Percentiles rank a stretch among this genome's conserved stretches.
Conservation (phyloP, 139 green algal species). For the Medakamo hakoo region DNA sequence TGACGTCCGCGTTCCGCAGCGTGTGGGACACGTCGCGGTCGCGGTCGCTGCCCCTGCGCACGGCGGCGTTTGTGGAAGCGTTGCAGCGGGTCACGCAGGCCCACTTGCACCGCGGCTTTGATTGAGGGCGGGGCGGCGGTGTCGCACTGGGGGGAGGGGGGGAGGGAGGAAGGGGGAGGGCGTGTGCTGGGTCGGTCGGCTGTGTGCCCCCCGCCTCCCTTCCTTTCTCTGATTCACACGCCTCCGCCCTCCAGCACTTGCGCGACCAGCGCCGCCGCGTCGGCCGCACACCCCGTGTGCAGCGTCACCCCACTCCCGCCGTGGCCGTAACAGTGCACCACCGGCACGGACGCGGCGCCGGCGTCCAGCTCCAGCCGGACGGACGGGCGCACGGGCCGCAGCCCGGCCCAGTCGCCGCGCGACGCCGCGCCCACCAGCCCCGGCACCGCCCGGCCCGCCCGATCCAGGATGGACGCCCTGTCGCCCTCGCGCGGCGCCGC, state of each 20-base stretch:
- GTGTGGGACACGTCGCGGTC: conserved; percentile 25
- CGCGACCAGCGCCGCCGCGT: background rate
- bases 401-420: background rate
- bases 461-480: too few species aligned
- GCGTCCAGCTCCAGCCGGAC: background rate
- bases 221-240: background rate
- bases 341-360: too few species aligned
- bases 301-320: background rate
- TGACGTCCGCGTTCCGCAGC: conserved; percentile 11
- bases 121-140: conserved; percentile 23
- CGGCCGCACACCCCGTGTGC: background rate
- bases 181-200: too few species aligned
- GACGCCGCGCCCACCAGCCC: too few species aligned
- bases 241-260: background rate
- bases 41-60: conserved; percentile 42
- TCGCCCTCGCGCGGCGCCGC: too few species aligned
- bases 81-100: conserved; percentile 46
- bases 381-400: background rate
- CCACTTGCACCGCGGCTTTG: conserved; percentile 50
- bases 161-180: too few species aligned
- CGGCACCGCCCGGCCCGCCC: too few species aligned
- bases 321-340: background rate
- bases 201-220: too few species aligned
- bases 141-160: background rate
- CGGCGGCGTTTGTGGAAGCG: conserved; percentile 52